Conservation (phyloP, 2,329 filamentous ascomycete species). For the Aspergillus pseudonomiae region DNA sequence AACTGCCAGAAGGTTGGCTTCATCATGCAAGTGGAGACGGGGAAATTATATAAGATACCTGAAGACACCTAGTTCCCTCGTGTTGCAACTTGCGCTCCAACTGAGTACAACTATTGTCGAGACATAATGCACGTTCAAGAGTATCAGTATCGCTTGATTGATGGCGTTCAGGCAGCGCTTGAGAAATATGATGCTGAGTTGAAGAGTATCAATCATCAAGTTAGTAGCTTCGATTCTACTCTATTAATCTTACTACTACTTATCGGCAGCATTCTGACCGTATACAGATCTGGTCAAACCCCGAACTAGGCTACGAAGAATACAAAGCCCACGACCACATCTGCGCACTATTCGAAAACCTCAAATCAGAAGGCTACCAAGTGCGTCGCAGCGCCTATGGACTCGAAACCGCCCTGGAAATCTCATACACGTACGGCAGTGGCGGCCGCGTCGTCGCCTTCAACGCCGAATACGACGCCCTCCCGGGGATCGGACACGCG, state of each 20-base stretch:
- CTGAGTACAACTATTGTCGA: not conserved
- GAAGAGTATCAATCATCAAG: constrained; percentile 29
- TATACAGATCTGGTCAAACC: constrained; percentile 46
- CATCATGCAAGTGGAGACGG: not conserved
- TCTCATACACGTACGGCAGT: constrained; percentile 35
- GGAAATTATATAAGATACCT: not conserved
- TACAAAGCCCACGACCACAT: constrained; percentile 55
- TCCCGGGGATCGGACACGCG: constrained; percentile 40
- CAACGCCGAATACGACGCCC: constrained; percentile 45
- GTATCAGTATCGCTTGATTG: constrained; percentile 28
- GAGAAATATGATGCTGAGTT: constrained; percentile 25
- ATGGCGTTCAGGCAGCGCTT: constrained; percentile 27
- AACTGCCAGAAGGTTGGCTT: no score
- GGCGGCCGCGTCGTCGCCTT: constrained; percentile 33
- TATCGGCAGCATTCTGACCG: not conserved
- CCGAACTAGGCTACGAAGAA: constrained; percentile 56
- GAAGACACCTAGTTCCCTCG: no score
- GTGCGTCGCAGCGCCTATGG: constrained; percentile 53
- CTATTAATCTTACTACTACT: no score
- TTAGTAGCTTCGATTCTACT: not conserved
- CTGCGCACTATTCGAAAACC: constrained; percentile 39
- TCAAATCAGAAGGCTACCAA: constrained; percentile 41
- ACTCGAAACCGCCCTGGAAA: constrained; percentile 54
- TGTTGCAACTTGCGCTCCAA: no score
- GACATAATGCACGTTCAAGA: constrained; percentile 27